These are phyloP conservation scores for Aspergillus incahuasiensis DNA, from an alignment of 495 filamentous ascomycete species.

Conservation along the genomic window DNA sequence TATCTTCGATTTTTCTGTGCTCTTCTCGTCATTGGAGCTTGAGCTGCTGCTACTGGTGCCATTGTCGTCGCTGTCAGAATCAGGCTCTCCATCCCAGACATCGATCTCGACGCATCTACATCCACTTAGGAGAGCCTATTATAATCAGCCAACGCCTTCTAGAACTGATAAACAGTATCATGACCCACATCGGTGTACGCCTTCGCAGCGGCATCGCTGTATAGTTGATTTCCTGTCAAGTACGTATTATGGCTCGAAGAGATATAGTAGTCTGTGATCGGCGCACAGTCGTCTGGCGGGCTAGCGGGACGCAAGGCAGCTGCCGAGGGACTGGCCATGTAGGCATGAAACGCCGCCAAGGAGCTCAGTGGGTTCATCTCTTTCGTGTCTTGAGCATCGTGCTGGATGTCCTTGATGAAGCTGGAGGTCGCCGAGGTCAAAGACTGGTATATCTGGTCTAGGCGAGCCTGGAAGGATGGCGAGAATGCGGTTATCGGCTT, in stretches of 20 bases:
- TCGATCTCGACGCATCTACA: slow-evolving; percentile 94
- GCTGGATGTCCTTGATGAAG: slow-evolving; percentile 28
- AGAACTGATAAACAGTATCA: background rate
- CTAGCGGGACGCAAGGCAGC: slow-evolving; percentile 33
- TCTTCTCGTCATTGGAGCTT: slow-evolving; percentile 19
- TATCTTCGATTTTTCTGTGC: slow-evolving; percentile 19
- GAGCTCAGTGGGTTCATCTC: slow-evolving; percentile 24
- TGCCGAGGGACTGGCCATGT: slow-evolving; percentile 56
- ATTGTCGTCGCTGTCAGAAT: slow-evolving; percentile 31
- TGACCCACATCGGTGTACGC: slow-evolving; percentile 72
- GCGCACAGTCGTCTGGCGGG: slow-evolving; percentile 53
- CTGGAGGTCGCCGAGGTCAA: slow-evolving; percentile 15
- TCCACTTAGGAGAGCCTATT: slow-evolving; percentile 65
- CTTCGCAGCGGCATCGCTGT: slow-evolving; percentile 71
- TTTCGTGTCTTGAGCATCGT: slow-evolving; percentile 12
- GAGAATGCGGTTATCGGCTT: slow-evolving; percentile 25
- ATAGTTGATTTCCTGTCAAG: slow-evolving; percentile 86
- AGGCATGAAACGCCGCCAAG: slow-evolving; percentile 50
- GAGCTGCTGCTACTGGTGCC: slow-evolving; percentile 25
- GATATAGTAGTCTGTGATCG: slow-evolving; percentile 84
- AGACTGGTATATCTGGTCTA: slow-evolving; percentile 32
- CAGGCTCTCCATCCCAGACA: slow-evolving; percentile 79
- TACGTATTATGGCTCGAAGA: slow-evolving; percentile 95
- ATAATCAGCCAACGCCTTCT: background rate
- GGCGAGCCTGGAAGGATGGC: slow-evolving; percentile 23